These are phyloP conservation scores for Linum usitatissimum DNA, from an alignment of 345 rosid species.

Conservation along the genomic window DNA sequence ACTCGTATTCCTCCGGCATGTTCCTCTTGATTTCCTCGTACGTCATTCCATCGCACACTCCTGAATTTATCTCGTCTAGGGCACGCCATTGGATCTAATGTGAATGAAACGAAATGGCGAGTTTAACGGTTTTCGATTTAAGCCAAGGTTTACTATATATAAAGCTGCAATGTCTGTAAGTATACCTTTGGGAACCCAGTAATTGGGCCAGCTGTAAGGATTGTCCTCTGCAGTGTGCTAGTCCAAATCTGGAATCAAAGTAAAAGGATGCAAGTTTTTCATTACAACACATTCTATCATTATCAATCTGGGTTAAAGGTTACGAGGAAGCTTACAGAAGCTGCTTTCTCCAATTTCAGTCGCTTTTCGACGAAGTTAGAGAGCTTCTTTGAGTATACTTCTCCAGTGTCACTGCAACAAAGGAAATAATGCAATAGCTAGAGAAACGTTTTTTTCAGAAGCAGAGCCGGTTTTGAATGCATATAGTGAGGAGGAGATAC, in stretches of 20 bases:
- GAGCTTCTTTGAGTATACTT: constrained; percentile 80
- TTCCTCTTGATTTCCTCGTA: constrained; percentile 86
- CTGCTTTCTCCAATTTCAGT: constrained; percentile 88
- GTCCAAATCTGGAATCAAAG: constrained; percentile 68
- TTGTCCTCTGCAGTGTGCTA: constrained; percentile 94
- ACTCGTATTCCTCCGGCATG: constrained; percentile 98
- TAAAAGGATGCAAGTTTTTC: neutral
- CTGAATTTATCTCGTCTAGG: constrained; percentile 95
- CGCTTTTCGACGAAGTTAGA: constrained; percentile 85
- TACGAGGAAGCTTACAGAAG: constrained; percentile 63
- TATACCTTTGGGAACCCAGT: constrained; percentile 90
- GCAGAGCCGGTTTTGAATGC: too few relatives aligned
- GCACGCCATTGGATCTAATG: constrained; percentile 98
- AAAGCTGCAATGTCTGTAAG: neutral
- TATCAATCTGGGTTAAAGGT: neutral
- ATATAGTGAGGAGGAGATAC: constrained; percentile 23
- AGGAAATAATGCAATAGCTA: too few relatives aligned
- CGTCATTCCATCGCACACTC: constrained; percentile 99
- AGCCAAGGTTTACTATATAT: constrained; percentile 1
- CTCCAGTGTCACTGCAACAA: constrained; percentile 62
- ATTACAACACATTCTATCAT: neutral
- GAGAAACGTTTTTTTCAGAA: too few relatives aligned
- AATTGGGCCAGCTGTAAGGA: constrained; percentile 75
- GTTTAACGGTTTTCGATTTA: neutral
- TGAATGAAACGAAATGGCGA: constrained; percentile 6